These are phyloP conservation scores for Leccinum fallax DNA, from an alignment of 1,284 basidiomycete genomes.

Conservation along the genomic window DNA sequence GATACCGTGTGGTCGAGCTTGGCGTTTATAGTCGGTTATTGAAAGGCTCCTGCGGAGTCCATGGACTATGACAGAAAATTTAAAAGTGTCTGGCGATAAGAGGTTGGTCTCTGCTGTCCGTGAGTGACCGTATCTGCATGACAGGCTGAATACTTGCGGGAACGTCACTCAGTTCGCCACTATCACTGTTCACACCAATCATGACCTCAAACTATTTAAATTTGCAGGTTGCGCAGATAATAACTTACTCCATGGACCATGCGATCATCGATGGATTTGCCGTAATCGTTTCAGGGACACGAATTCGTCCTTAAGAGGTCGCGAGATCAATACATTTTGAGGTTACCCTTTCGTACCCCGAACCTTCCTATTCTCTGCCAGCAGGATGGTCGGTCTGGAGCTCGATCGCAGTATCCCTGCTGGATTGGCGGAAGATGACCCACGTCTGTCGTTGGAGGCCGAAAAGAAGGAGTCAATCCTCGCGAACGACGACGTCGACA, in stretches of 20 bases:
- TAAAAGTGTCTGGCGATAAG: background rate
- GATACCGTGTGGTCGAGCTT: background rate
- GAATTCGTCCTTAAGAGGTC: slow-evolving; percentile 11
- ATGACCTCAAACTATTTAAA: background rate
- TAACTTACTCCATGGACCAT: background rate
- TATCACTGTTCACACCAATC: background rate
- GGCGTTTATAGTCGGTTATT: background rate
- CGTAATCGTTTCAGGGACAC: slow-evolving; percentile 1
- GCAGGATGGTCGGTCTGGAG: slow-evolving; percentile 15
- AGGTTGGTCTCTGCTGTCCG: background rate
- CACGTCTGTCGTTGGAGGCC: slow-evolving; percentile 1
- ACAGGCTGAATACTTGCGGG: background rate
- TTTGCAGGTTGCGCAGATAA: background rate
- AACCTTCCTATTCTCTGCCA: background rate
- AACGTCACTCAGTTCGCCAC: background rate
- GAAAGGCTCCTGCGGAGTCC: background rate
- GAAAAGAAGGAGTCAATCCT: slow-evolving; percentile 21
- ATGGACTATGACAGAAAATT: background rate
- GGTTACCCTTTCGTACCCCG: background rate
- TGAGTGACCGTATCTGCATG: background rate
- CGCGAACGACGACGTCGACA: slow-evolving; percentile 37
- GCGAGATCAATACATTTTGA: background rate
- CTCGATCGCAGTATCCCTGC: slow-evolving; percentile 8
- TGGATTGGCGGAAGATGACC: slow-evolving; percentile 7
- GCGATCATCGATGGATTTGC: background rate